Conservation (phyloP, 441 rosid genomes). For the Breynia disticha region DNA sequence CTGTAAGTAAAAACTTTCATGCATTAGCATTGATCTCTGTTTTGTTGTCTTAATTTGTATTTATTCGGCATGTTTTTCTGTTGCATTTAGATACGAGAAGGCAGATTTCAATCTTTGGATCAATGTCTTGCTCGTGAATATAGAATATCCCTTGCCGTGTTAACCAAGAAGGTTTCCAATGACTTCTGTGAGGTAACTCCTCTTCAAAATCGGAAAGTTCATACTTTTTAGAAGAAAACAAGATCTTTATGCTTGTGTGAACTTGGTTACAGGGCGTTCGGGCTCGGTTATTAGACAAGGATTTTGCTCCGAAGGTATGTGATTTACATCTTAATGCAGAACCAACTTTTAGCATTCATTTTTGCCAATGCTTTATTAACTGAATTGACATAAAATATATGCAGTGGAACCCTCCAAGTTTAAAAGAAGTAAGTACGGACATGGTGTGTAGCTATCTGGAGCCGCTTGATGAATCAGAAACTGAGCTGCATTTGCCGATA, state of each 20-base stretch:
- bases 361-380: too few species aligned
- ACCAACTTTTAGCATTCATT: background rate
- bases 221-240: background rate
- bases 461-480: slow-evolving; percentile 36
- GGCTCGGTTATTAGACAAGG: slow-evolving; percentile 67
- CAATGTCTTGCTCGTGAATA: slow-evolving; percentile 80
- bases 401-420: slow-evolving; percentile 88
- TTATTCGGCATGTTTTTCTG: slow-evolving; percentile 3
- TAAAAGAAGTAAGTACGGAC: slow-evolving; percentile 63
- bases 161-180: slow-evolving; percentile 43
- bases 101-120: slow-evolving; percentile 82
- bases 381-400: slow-evolving; percentile 11
- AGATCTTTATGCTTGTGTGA: too few species aligned
- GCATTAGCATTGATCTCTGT: background rate
- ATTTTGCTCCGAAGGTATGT: slow-evolving; percentile 85
- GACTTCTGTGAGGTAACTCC: slow-evolving; percentile 60
- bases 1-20: slow-evolving; percentile 36
- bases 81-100: slow-evolving; percentile 60
- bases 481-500: slow-evolving; percentile 67
- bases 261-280: slow-evolving; percentile 51
- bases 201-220: slow-evolving; percentile 2
- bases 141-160: slow-evolving; percentile 46
- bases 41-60: background rate
- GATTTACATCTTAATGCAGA: background rate
- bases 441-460: slow-evolving; percentile 64